Percentiles rank a stretch among this genome's conserved stretches.
phyloP scores from a whole-genome alignment of 371 early-diverging fungal genomes.

The Mortierella sp. region DNA sequence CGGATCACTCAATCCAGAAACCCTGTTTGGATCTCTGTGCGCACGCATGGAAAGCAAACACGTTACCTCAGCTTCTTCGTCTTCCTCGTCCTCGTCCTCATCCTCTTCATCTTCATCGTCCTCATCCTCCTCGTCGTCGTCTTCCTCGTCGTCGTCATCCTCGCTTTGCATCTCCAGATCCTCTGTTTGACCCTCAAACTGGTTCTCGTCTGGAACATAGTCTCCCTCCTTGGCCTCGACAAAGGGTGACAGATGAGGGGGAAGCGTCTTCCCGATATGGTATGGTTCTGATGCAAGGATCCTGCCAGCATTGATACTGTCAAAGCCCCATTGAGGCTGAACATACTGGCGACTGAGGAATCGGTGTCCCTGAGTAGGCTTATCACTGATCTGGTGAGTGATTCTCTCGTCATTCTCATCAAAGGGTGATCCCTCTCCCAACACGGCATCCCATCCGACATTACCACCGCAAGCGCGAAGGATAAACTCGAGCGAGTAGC shows the following conservation, averaged over 20 bases:
- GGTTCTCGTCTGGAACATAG: slow-evolving; percentile 76
- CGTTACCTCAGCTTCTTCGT: slow-evolving; percentile 49
- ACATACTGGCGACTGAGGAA: slow-evolving; percentile 83
- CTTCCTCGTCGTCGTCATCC: slow-evolving; percentile 55
- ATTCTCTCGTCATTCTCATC: slow-evolving; percentile 82
- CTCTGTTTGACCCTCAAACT: slow-evolving; percentile 61
- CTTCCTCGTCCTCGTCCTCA: slow-evolving; percentile 47
- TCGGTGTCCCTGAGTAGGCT: slow-evolving; percentile 76
- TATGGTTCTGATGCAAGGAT: slow-evolving; percentile 79
- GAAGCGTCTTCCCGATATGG: slow-evolving; percentile 84
- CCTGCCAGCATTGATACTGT: slow-evolving; percentile 88
- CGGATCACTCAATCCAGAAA: no score
- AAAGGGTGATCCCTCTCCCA: slow-evolving; percentile 85
- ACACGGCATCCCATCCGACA: slow-evolving; percentile 89
- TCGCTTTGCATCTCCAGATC: slow-evolving; percentile 53
- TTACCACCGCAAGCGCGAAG: slow-evolving; percentile 89
- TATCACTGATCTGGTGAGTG: slow-evolving; percentile 91
- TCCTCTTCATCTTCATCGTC: slow-evolving; percentile 56
- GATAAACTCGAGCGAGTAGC: slow-evolving; percentile 91
- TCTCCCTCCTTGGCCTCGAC: slow-evolving; percentile 87
- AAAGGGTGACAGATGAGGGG: slow-evolving; percentile 96
- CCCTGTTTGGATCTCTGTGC: no score
- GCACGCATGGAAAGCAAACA: no score
- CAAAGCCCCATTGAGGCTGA: slow-evolving; percentile 99
- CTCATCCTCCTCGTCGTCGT: slow-evolving; percentile 45